Base-by-base conservation (phyloP, 805 yeast species). In the Komagataella kurtzmanii region DNA sequence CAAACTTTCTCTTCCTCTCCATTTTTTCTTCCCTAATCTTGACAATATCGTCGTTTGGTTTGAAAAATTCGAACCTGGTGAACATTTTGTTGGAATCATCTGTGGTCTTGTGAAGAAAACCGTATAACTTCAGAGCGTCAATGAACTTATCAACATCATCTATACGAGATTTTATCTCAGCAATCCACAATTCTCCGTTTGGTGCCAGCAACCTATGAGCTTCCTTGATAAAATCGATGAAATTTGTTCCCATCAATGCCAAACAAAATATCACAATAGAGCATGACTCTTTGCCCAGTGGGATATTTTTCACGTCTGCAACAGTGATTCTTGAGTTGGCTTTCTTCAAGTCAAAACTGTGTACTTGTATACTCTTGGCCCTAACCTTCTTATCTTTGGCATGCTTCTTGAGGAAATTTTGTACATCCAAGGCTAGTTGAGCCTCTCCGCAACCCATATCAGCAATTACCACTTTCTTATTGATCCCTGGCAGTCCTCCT, bases 401-500 rank as follows among this genome's bases (percentile, higher is more conserved):
- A 12, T 63, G 61, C 51, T 67, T 67, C 54, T 68, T 65, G 54
- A 76, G 68, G 18, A n/a, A 45, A 23, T 19, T 45, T 50, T 71
- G 71, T 50, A 87, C 75, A 58, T 88, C 86, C 45, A 73, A 66
- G 1, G 96, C 81, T 48, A 93, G 74, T 59, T 86, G 85, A 0
- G 98, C 99, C 66, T 93, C 99, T 52, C 99, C 99, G 66, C 99
- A 93, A 8, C 99, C 99, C 98, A 93, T 91, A 69, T 93, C 99
- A 0, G 98, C 97, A 54, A 93, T 77, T 3, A 85, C 88, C 44
- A 91, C 81, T 52, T 79, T 80, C 49, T 67, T 67, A 6, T 63
- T 65, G 44, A 80, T 63, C 17, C 93, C 95, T 1, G 97, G 97
- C 52, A 90, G 74, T 2, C 97, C 98, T 56, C 98, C 98, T 3